A percentile compares a stretch with the other conserved stretches of the same genome.
phyloP scores from a whole-genome alignment of 495 filamentous ascomycete genomes.

The Xylaria scruposa region DNA sequence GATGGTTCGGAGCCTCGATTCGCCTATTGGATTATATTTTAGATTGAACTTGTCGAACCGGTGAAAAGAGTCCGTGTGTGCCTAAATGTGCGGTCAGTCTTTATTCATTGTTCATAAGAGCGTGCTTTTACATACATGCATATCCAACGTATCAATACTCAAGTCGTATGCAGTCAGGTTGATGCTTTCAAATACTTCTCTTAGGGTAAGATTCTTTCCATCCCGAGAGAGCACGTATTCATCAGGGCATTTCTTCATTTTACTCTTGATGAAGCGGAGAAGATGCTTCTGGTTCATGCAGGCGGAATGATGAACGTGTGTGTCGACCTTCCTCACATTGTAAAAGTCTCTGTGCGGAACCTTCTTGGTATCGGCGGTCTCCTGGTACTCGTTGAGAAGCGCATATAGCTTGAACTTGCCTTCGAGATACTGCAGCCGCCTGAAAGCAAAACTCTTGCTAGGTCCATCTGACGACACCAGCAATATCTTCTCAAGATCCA shows the following conservation, averaged over 20 bases:
- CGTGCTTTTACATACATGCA: constrained; percentile 73
- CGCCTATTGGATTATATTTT: constrained; percentile 97
- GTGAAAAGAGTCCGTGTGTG: constrained; percentile 97
- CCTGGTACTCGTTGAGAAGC: constrained; percentile 94
- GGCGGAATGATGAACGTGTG: constrained; percentile 97
- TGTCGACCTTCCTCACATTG: constrained; percentile 98
- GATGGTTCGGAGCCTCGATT: constrained; percentile 92
- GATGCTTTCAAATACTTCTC: constrained; percentile 96
- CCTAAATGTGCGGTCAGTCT: constrained; percentile 53
- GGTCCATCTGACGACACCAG: constrained; percentile 91
- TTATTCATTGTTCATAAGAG: constrained; percentile 12
- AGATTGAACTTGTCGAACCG: constrained; percentile 99
- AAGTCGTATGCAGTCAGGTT: constrained; percentile 96
- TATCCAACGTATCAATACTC: constrained; percentile 97
- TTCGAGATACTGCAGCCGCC: constrained; percentile 91
- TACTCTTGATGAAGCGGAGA: constrained; percentile 97
- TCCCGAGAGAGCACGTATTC: constrained; percentile 94
- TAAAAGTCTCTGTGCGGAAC: constrained; percentile 99
- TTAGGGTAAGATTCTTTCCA: constrained; percentile 87
- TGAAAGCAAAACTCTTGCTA: constrained; percentile 95
- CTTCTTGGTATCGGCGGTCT: constrained; percentile 95
- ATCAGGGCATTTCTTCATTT: constrained; percentile 96
- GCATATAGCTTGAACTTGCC: constrained; percentile 94
- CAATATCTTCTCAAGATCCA: constrained; percentile 88
- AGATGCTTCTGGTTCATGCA: constrained; percentile 99